Conservation (phyloP, 2,329 filamentous ascomycete species). For the Ophiocordyceps unilateralis region DNA sequence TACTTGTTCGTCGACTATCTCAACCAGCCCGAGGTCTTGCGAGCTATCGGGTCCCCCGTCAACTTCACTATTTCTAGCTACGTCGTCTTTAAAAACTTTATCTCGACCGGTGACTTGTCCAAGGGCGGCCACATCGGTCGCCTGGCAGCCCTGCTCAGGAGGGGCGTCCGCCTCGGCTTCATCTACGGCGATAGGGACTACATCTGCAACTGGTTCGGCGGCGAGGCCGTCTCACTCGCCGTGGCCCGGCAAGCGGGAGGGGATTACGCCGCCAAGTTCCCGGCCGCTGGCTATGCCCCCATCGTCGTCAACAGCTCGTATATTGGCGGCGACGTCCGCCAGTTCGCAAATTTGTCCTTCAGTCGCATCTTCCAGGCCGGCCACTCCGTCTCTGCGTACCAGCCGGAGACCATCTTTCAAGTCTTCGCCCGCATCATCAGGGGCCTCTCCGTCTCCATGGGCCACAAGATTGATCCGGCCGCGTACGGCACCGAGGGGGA, state of each 20-base stretch:
- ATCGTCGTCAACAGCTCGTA: slow-evolving; percentile 52
- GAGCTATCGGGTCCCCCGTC: slow-evolving; percentile 43
- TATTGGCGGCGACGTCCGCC: slow-evolving; percentile 55
- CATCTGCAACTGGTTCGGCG: slow-evolving; percentile 55
- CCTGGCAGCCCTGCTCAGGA: slow-evolving; percentile 41
- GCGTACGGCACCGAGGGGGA: slow-evolving; percentile 40
- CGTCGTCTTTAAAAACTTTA: slow-evolving; percentile 28
- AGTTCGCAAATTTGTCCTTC: slow-evolving; percentile 60
- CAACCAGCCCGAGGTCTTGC: slow-evolving; percentile 37
- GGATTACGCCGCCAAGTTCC: slow-evolving; percentile 37
- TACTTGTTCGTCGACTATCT: slow-evolving; percentile 46
- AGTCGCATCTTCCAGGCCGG: slow-evolving; percentile 49
- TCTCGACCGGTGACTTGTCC: slow-evolving; percentile 39
- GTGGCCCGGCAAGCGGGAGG: slow-evolving; percentile 31
- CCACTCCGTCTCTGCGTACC: slow-evolving; percentile 43
- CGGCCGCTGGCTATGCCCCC: slow-evolving; percentile 51
- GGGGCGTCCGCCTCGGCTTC: slow-evolving; percentile 50
- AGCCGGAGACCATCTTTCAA: slow-evolving; percentile 40
- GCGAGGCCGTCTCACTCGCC: slow-evolving; percentile 51
- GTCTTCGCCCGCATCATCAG: slow-evolving; percentile 43
- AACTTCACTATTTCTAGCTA: slow-evolving; percentile 37
- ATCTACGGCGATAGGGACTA: slow-evolving; percentile 52
- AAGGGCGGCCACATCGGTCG: slow-evolving; percentile 42
- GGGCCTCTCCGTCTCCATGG: slow-evolving; percentile 36
- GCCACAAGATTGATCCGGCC: slow-evolving; percentile 31